A percentile compares a stretch with the other conserved stretches of the same genome.
These are phyloP conservation scores for Mycena rebaudengoi DNA, from an alignment of 768 basidiomycete genomes.

Conservation along the genomic window DNA sequence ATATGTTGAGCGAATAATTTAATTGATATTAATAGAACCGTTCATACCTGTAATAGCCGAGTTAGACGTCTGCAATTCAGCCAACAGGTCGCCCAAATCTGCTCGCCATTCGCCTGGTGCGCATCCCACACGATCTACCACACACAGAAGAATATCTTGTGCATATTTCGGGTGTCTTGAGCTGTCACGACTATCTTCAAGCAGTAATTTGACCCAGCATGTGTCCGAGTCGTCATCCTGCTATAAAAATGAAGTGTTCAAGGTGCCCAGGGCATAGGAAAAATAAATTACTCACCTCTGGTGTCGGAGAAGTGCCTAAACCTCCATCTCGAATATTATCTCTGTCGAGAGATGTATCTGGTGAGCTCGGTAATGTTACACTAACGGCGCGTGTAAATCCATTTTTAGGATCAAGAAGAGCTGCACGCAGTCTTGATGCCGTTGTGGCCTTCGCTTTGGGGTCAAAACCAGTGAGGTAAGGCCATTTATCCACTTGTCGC, in stretches of 20 bases:
- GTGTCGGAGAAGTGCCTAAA: background rate
- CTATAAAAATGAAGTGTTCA: background rate
- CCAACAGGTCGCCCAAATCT: background rate
- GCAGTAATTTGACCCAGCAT: background rate
- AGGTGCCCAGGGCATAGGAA: background rate
- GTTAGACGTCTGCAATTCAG: background rate
- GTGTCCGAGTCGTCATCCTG: background rate
- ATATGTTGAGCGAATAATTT: too few relatives aligned
- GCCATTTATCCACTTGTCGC: slow-evolving; percentile 1
- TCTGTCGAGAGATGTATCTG: background rate
- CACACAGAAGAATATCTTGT: background rate
- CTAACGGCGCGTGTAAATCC: background rate
- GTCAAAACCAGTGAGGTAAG: too few relatives aligned
- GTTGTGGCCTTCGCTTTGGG: background rate
- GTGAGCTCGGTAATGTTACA: background rate
- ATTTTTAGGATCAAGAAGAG: background rate
- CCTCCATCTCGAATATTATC: background rate
- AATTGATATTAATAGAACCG: background rate
- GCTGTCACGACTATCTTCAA: background rate
- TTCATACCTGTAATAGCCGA: background rate
- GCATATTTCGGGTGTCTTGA: background rate
- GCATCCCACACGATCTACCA: background rate
- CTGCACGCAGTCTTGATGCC: background rate
- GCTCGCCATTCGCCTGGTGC: background rate
- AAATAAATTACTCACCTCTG: background rate